Evolutionary conservation across 2,329 filamentous ascomycete species (phyloP).

Genomic region (Fusarium anguioides): DNA sequence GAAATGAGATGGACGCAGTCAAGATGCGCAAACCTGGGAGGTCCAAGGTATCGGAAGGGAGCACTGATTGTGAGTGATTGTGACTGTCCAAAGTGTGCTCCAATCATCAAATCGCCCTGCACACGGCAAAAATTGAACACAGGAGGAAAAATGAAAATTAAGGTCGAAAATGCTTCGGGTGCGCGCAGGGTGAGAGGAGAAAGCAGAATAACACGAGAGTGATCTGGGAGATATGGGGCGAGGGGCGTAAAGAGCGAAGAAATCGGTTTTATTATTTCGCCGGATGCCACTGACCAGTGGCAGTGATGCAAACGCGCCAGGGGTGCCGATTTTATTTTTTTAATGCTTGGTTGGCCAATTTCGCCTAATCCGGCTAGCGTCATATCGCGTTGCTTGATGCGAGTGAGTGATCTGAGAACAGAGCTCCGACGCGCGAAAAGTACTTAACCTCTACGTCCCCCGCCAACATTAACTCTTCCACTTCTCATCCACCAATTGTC

Average conservation of each 20-base stretch:
- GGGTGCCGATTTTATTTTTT: slow-evolving; percentile 44
- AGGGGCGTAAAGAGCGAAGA: slow-evolving; percentile 3
- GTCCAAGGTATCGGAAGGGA: slow-evolving; percentile 21
- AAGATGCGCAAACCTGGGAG: slow-evolving; percentile 15
- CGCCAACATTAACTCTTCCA: slow-evolving; percentile 53
- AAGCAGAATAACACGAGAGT: slow-evolving; percentile 26
- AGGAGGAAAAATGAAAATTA: slow-evolving; percentile 1
- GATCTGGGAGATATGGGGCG: slow-evolving; percentile 16
- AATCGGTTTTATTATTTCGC: slow-evolving; percentile 44
- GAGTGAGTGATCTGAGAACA: slow-evolving; percentile 66
- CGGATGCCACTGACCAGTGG: neutral
- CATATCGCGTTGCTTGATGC: slow-evolving; percentile 42
- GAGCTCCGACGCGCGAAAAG: slow-evolving; percentile 60
- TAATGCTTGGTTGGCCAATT: slow-evolving; percentile 46
- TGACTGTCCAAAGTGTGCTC: slow-evolving; percentile 3
- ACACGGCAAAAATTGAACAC: slow-evolving; percentile 12
- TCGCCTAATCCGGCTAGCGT: slow-evolving; percentile 49
- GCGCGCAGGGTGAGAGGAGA: neutral
- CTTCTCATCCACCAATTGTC: slow-evolving; percentile 52
- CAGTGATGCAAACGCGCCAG: slow-evolving; percentile 35
- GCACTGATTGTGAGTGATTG: slow-evolving; percentile 17
- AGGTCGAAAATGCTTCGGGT: neutral
- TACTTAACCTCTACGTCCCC: slow-evolving; percentile 66
- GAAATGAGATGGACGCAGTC: slow-evolving; percentile 6
- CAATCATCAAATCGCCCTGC: slow-evolving; percentile 29